Percentiles rank a stretch among this genome's conserved stretches.
Conservation (phyloP, 192 early-diverging fungal genomes). For the Lunasporangiospora selenospora region DNA sequence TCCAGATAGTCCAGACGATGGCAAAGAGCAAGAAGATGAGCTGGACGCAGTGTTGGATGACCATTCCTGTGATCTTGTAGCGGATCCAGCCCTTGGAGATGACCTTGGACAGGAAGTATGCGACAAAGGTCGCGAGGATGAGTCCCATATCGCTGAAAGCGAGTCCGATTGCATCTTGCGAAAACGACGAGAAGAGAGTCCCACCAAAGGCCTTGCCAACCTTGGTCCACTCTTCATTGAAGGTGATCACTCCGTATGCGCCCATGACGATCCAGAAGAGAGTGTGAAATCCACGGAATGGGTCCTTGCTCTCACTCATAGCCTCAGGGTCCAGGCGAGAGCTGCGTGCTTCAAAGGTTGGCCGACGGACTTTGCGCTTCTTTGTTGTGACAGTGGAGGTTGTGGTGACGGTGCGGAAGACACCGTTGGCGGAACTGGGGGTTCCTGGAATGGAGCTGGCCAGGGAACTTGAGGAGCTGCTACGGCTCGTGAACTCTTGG, state of each 20-base stretch:
- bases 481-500: constrained; percentile 1
- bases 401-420: constrained; percentile 28
- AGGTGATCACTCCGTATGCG: constrained; percentile 67
- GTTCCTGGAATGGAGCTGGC: constrained; percentile 25
- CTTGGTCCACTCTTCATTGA: constrained; percentile 59
- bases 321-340: constrained; percentile 53
- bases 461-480: constrained; percentile 10
- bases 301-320: constrained; percentile 37
- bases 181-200: constrained; percentile 61
- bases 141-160: constrained; percentile 75
- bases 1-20: constrained; percentile 66
- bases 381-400: constrained; percentile 15
- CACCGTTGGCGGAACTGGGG: constrained; percentile 13
- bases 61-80: constrained; percentile 52
- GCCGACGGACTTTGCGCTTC: constrained; percentile 42
- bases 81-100: constrained; percentile 57
- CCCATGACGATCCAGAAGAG: constrained; percentile 87
- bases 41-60: constrained; percentile 71
- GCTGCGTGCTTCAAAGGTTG: constrained; percentile 44
- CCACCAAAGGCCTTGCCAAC: constrained; percentile 50
- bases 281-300: constrained; percentile 78
- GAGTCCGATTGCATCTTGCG: constrained; percentile 68
- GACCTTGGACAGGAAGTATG: constrained; percentile 66
- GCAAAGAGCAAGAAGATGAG: constrained; percentile 61
- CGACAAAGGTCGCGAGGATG: constrained; percentile 67